Evolutionary conservation across 257 asterid species (phyloP).

Genomic region (Anisodus tanguticus): DNA sequence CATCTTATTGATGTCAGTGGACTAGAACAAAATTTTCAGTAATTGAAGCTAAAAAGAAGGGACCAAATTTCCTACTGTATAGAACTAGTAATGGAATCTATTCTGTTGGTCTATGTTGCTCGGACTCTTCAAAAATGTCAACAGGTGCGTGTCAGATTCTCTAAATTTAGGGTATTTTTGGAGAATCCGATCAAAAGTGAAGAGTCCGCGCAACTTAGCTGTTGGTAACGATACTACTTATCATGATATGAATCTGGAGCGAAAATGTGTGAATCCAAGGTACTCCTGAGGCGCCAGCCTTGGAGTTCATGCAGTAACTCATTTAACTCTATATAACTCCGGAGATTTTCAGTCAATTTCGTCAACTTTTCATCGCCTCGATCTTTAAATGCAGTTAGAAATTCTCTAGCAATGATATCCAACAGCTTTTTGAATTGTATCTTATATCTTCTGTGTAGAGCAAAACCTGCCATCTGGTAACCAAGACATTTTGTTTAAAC

Average conservation of each 20-base stretch:
- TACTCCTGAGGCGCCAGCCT: constrained; percentile 55
- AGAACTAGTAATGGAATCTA: background rate
- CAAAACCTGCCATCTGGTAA: constrained; percentile 78
- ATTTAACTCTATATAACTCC: constrained; percentile 58
- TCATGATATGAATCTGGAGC: constrained; percentile 24
- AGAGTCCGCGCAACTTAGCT: too few species aligned
- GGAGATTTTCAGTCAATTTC: constrained; percentile 45
- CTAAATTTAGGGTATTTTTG: too few species aligned
- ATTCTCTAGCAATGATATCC: constrained; percentile 51
- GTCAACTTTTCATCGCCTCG: constrained; percentile 49
- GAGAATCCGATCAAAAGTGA: too few species aligned
- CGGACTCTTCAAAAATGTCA: too few species aligned
- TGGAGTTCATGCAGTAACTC: constrained; percentile 66
- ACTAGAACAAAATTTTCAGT: background rate
- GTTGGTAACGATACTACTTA: constrained; percentile 16
- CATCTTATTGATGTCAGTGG: background rate
- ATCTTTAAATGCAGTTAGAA: constrained; percentile 53
- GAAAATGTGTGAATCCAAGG: constrained; percentile 45
- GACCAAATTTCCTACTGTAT: background rate
- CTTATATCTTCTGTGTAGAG: constrained; percentile 57
- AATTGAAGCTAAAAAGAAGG: background rate
- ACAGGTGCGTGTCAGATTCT: too few species aligned
- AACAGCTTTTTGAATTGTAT: constrained; percentile 72
- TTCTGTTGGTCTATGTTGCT: background rate
- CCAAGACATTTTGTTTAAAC: constrained; percentile 27